Evolutionary conservation across 2,329 filamentous ascomycete genomes (phyloP), one percentile per base, ranked within the genome.

Genomic region (Hyphodiscus sp.): DNA sequence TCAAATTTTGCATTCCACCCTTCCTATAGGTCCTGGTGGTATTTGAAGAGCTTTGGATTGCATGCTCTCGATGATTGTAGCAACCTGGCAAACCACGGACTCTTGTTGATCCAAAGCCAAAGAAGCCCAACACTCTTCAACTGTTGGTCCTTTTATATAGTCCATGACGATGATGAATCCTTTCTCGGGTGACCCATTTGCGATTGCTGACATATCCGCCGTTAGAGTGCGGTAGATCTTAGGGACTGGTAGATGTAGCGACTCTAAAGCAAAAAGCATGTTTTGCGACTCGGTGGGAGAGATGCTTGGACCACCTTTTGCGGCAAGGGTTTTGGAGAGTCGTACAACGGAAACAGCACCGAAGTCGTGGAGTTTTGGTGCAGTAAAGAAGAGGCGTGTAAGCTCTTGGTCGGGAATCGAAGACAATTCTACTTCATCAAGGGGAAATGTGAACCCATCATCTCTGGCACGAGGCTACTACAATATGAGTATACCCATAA

Each of bases 11-110:
- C 51, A 20, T 41, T 26, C 51, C 38, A 45, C 45, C 38, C 51
- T 38, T 52, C 51, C 45, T 11, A 52, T 41, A 48, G 51, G 51
- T 19, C 51, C 51, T 45, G 45, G 51, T 16, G 50, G 50, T 51
- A 51, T 26, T 41, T 51, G 23, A 8, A 51, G 43, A 18, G n/a
- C 29, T 19, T 42, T 51, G 2, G 50, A 46, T 20, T 51, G 50
- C 26, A 51, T 51, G 23, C 2, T 51, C 42, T 51, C 43, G 18
- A 51, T 51, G 8, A 47, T 51, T n/a, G 44, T 19, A n/a, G 43
- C 50, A 46, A 51, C 50, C 26, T 51, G 42, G 47, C 44, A 26
- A 51, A 43, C 50, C 33, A 47, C 43, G 6, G 50, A 51, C 20
- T 51, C 7, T 38, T 20, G 45, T 38, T 52, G 51, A 20, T 18